phyloP scores from a whole-genome alignment of 2,329 filamentous ascomycete genomes.

The Aspergillus phoenicis region DNA sequence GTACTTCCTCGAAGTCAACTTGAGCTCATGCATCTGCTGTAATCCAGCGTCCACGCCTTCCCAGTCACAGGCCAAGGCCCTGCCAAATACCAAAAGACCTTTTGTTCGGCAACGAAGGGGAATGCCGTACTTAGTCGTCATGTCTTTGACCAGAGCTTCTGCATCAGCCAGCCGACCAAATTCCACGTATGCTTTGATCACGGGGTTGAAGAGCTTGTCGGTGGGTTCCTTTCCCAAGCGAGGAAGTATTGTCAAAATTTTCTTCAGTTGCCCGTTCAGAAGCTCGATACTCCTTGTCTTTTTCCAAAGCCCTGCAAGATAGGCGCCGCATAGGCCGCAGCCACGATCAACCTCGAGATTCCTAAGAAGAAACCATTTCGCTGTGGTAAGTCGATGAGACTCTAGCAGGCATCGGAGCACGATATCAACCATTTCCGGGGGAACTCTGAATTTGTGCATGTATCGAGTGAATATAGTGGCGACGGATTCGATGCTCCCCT shows the following conservation, averaged over 20 bases:
- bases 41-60: slow-evolving; percentile 42
- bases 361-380: slow-evolving; percentile 40
- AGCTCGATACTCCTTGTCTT: slow-evolving; percentile 43
- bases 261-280: slow-evolving; percentile 37
- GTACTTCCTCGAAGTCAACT: slow-evolving; percentile 30
- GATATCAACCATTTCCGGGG: slow-evolving; percentile 36
- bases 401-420: slow-evolving; percentile 42
- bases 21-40: slow-evolving; percentile 39
- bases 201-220: slow-evolving; percentile 44
- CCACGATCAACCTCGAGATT: slow-evolving; percentile 36
- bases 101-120: slow-evolving; percentile 37
- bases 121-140: slow-evolving; percentile 35
- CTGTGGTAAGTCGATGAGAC: slow-evolving; percentile 39
- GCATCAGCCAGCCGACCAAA: slow-evolving; percentile 40
- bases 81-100: slow-evolving; percentile 41
- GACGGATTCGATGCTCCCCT: slow-evolving; percentile 41
- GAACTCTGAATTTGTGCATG: slow-evolving; percentile 32
- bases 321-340: slow-evolving; percentile 41
- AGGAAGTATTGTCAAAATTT: slow-evolving; percentile 30
- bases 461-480: slow-evolving; percentile 36
- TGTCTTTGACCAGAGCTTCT: slow-evolving; percentile 38
- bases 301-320: slow-evolving; percentile 42
- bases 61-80: slow-evolving; percentile 45
- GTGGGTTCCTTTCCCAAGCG: slow-evolving; percentile 36
- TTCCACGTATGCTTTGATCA: slow-evolving; percentile 44